phyloP scores from a whole-genome alignment of 176 grass and related monocot species.

The Paspalum notatum region DNA sequence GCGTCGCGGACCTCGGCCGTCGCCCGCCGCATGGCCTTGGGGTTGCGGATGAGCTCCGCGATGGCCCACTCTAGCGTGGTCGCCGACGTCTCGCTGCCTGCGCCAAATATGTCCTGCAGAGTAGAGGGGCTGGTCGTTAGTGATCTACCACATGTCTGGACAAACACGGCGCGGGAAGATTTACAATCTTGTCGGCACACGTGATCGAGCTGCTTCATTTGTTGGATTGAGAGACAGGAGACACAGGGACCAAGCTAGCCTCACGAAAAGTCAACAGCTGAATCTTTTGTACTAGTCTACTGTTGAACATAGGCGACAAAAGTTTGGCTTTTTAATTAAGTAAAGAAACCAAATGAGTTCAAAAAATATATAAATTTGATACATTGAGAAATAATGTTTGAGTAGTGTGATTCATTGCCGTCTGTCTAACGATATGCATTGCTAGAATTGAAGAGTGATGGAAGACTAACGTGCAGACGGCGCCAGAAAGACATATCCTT shows the following conservation, averaged over 20 bases:
- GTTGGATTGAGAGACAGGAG: not conserved
- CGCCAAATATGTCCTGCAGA: slow-evolving; percentile 61
- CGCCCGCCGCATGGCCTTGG: slow-evolving; percentile 41
- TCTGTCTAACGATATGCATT: too few species aligned
- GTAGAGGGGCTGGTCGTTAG: not conserved
- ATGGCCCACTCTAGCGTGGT: slow-evolving; percentile 65
- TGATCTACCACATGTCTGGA: not conserved
- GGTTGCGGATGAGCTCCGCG: slow-evolving; percentile 57
- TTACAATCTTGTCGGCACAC: too few species aligned
- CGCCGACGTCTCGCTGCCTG: slow-evolving; percentile 61
- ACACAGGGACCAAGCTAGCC: not conserved
- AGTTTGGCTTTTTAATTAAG: not conserved
- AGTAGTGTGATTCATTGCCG: too few species aligned
- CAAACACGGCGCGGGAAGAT: too few species aligned
- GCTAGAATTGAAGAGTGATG: too few species aligned
- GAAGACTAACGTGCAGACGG: too few species aligned
- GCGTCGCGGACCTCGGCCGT: slow-evolving; percentile 54
- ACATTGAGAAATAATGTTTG: too few species aligned
- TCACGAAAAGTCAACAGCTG: not conserved
- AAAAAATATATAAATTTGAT: too few species aligned
- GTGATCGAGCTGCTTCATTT: not conserved
- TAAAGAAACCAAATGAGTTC: not conserved
- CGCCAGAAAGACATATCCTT: not conserved
- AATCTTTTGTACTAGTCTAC: not conserved
- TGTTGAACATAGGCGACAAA: not conserved